Base-by-base conservation (phyloP, 2,329 filamentous ascomycete species). In the Paecilomyces fulvus region DNA sequence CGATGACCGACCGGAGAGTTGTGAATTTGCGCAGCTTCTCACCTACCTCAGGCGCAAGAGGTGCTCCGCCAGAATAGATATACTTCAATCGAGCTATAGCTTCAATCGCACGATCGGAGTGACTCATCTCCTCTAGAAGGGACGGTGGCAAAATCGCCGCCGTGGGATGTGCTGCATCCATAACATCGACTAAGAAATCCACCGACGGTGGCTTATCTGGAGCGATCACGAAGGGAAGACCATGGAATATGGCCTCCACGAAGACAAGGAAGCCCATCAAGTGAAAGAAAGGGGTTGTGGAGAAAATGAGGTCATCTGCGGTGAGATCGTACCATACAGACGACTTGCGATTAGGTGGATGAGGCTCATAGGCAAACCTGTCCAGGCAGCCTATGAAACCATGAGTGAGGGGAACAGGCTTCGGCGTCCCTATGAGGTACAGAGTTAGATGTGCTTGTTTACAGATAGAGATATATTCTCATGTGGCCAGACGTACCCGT, bases 331-430 rank as follows among this genome's bases (percentile, higher is more conserved):
- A 58, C 52, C 59, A 60, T 12, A 57, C n/a, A 25, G 51, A 33
- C 5, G 56, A 53, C 14, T 50, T 25, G 28, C 64, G 61, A 14
- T 59, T 63, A 50, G 56, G 49, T 0, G 66, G 66, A 33, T 49
- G 49, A 28, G 54, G 33, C 2, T 64, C 51, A 43, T 53, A 23
- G 12, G 49, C 30, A 10, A 31, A 51, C 11, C 54, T 43, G 30
- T 63, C 60, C 2, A 63, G 25, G 8, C 57, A 56, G 25, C 50
- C 59, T n/a, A 65, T 54, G 30, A 64, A 68, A 14, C 65, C 66
- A 49, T 69, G 61, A 2, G 65, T 68, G 9, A 70, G 58, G n/a
- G 55, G 56, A 4, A 70, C 65, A 3, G 63, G 67, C 43, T 70
- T 70, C 1, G 68, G 68, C 58, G 67, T 58, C 14, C 67, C 67